Percentiles rank a stretch among this genome's conserved stretches.
phyloP scores from a whole-genome alignment of 2,329 filamentous ascomycete species.

The Alternaria ventricosa region DNA sequence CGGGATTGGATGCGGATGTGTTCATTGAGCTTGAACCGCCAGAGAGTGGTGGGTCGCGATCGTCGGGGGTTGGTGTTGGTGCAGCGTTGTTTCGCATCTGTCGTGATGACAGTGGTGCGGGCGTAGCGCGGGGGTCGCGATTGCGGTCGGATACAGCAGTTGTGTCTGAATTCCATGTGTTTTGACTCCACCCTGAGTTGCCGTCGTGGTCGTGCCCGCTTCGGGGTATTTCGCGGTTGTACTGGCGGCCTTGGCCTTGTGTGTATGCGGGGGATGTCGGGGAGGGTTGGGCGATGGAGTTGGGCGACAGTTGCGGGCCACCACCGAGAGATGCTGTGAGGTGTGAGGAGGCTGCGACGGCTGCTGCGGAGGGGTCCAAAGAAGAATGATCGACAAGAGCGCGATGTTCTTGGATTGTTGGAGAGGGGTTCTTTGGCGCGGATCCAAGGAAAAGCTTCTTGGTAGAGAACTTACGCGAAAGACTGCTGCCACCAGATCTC shows the following conservation, averaged over 20 bases:
- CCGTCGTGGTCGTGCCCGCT: constrained; percentile 42
- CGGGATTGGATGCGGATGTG: constrained; percentile 26
- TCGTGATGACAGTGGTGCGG: constrained; percentile 38
- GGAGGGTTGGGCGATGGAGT: constrained; percentile 53
- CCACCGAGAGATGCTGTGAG: constrained; percentile 57
- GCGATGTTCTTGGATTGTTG: constrained; percentile 55
- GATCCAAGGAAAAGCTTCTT: constrained; percentile 60
- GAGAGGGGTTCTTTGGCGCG: constrained; percentile 58
- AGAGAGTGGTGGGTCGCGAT: constrained; percentile 47
- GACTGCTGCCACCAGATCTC: constrained; percentile 51
- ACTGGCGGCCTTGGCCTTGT: constrained; percentile 38
- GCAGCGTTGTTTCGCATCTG: constrained; percentile 38
- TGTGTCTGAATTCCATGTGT: constrained; percentile 39
- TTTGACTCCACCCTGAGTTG: constrained; percentile 37
- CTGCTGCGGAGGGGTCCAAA: constrained; percentile 59
- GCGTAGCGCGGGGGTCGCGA: constrained; percentile 42
- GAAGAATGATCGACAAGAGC: constrained; percentile 50
- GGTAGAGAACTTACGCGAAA: constrained; percentile 61
- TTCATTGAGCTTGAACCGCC: constrained; percentile 40
- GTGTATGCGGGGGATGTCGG: constrained; percentile 59
- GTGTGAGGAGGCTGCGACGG: constrained; percentile 58
- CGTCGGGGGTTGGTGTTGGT: constrained; percentile 39
- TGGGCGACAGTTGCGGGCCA: constrained; percentile 50
- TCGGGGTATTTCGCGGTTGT: constrained; percentile 41
- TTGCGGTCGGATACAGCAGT: constrained; percentile 36